Evolutionary conservation across 2,329 filamentous ascomycete species (phyloP), one percentile per base, ranked within the genome.

Genomic region (Dissoconium aciculare): DNA sequence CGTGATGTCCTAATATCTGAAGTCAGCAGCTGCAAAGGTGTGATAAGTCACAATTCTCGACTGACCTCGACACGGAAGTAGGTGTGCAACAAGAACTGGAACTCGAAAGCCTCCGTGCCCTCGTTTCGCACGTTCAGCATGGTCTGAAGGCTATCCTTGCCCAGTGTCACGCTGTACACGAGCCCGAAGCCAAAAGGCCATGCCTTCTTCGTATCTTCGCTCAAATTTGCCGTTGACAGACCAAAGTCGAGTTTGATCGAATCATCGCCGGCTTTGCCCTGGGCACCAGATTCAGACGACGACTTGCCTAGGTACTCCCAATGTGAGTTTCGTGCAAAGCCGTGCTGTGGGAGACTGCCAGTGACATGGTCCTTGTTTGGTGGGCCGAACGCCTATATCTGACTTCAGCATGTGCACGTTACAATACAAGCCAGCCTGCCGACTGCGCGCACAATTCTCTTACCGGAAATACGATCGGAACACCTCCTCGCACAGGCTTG

Each of bases 291-390:
- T 54, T 84, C 77, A 4, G 69, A 71, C n/a, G 70, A 75, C 5
- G 77, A 82, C 60, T 87, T 91, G 51, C 85, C 85, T 30, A 98
- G 67, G 54, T 89, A 93, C 56, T 95, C 85, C 89, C 89, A 98
- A 39, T 71, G 71, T 27, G 77, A 80, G 50, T 71, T 85, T 46
- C 89, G 82, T 23, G 87, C 89, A 58, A 98, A 92, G 44, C 89
- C 89, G 62, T 95, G 89, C 60, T 94, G 85, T 3, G 85, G 77
- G 15, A 98, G 77, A 42, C 71, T 63, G 30, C 72, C 71, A 15
- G 83, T 89, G n/a, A 78, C 67, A 42, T 78, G 72, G 55, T 85
- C 75, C 43, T 75, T 66, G 31, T 80, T 75, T 9, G 78, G 72
- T 24, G 78, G 78, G 16, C 89, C 89, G 53, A 98, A 98, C 53